phyloP scores from a whole-genome alignment of 805 yeast species.

The Candida railenensis region DNA sequence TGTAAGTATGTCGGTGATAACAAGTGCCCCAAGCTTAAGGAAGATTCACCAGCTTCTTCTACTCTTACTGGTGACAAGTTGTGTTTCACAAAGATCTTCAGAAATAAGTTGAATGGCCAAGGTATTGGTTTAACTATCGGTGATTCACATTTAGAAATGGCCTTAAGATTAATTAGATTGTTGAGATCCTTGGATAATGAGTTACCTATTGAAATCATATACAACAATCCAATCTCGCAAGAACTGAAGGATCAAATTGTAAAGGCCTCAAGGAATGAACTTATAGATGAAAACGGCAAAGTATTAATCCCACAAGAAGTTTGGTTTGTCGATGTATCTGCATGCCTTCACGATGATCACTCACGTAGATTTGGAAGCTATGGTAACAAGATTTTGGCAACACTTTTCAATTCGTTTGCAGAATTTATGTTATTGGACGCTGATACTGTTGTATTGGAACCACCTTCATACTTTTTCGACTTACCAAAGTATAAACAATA shows the following conservation, averaged over 20 bases:
- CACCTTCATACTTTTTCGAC: slow-evolving; percentile 30
- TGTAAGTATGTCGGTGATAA: neutral
- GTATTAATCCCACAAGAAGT: slow-evolving; percentile 25
- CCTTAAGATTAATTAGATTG: slow-evolving; percentile 22
- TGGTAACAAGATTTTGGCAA: slow-evolving; percentile 48
- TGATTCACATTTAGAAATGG: slow-evolving; percentile 23
- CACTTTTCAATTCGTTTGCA: slow-evolving; percentile 48
- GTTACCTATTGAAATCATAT: slow-evolving; percentile 33
- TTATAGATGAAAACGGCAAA: slow-evolving; percentile 4
- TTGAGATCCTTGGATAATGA: slow-evolving; percentile 26
- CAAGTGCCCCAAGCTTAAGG: neutral
- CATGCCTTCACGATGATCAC: slow-evolving; percentile 15
- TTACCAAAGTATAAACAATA: slow-evolving; percentile 26
- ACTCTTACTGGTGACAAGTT: neutral
- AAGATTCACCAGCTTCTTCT: neutral
- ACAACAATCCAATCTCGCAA: slow-evolving; percentile 23
- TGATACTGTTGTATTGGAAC: slow-evolving; percentile 45
- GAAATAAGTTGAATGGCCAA: slow-evolving; percentile 21
- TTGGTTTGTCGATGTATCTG: slow-evolving; percentile 29
- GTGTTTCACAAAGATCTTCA: slow-evolving; percentile 12
- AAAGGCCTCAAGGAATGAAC: slow-evolving; percentile 16
- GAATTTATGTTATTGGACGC: slow-evolving; percentile 56
- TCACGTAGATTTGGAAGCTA: slow-evolving; percentile 39
- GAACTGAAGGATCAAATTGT: slow-evolving; percentile 21
- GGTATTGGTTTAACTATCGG: slow-evolving; percentile 34